phyloP scores from a whole-genome alignment of 345 rosid genomes.

The Salix arbutifolia region DNA sequence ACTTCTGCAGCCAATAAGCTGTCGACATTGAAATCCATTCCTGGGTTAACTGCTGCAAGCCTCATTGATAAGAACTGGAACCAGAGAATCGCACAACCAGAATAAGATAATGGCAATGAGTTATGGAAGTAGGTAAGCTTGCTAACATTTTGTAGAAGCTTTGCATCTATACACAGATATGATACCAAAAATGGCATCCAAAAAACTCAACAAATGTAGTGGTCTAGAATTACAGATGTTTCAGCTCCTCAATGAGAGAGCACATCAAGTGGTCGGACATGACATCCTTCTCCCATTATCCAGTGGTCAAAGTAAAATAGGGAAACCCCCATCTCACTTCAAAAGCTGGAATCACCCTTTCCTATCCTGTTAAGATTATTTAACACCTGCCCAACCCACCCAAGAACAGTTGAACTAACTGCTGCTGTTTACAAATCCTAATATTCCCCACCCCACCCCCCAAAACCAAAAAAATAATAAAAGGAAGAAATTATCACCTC shows the following conservation, averaged over 20 bases:
- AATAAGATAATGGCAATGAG: neutral
- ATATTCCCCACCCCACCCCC: too few species aligned
- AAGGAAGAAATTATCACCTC: constrained; percentile 63
- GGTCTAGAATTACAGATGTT: neutral
- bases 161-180: neutral
- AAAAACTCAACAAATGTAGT: neutral
- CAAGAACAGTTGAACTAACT: neutral
- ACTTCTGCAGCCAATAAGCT: constrained; percentile 72
- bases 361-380: too few species aligned
- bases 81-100: neutral
- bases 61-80: constrained; percentile 93
- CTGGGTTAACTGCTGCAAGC: constrained; percentile 84
- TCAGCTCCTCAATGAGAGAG: neutral
- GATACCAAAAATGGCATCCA: neutral
- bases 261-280: neutral
- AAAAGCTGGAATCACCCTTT: neutral
- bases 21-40: constrained; percentile 75
- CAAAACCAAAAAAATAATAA: neutral
- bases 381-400: neutral
- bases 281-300: neutral
- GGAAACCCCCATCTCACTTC: neutral
- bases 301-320: neutral
- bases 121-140: neutral
- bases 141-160: neutral
- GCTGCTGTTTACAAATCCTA: neutral